Percentiles rank a stretch among this genome's conserved stretches.
Conservation (phyloP, 257 asterid species). For the Asclepias syriaca region DNA sequence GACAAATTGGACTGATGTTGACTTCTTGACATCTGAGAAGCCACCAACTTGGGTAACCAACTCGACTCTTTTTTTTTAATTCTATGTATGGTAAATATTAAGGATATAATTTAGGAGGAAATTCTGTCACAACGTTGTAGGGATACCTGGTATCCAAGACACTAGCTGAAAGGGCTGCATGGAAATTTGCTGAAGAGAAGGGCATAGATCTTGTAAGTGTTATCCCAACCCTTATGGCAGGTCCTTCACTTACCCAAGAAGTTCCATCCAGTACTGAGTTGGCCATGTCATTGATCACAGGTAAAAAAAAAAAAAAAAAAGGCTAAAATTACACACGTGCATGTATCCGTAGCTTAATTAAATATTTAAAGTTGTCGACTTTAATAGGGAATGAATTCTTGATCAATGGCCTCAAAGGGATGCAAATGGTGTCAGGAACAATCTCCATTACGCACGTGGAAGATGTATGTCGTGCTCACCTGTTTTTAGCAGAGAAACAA, state of each 20-base stretch:
- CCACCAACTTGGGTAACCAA: constrained; percentile 26
- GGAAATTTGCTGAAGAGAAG: constrained; percentile 27
- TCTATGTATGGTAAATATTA: too few species aligned
- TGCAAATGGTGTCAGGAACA: constrained; percentile 27
- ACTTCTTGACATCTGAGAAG: constrained; percentile 18
- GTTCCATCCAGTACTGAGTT: constrained; percentile 21
- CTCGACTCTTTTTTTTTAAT: background rate
- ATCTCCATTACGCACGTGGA: constrained; percentile 21
- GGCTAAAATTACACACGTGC: background rate
- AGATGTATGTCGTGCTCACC: constrained; percentile 26
- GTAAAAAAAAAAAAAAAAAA: background rate
- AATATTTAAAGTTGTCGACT: too few species aligned
- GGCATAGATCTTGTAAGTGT: constrained; percentile 21
- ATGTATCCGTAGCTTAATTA: too few species aligned
- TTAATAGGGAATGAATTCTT: constrained; percentile 23
- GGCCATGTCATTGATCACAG: constrained; percentile 25
- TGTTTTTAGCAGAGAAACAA: constrained; percentile 29
- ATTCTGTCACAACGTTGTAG: constrained; percentile 3
- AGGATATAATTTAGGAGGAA: background rate
- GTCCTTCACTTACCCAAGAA: constrained; percentile 19
- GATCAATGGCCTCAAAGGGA: constrained; percentile 20
- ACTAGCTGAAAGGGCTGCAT: constrained; percentile 29
- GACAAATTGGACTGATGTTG: constrained; percentile 25
- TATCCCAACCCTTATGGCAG: constrained; percentile 24
- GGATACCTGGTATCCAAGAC: constrained; percentile 31